A percentile compares a stretch with the other conserved stretches of the same genome.
Evolutionary conservation across 305 asterid species (phyloP).

Genomic region (Fraxinus ornus): DNA sequence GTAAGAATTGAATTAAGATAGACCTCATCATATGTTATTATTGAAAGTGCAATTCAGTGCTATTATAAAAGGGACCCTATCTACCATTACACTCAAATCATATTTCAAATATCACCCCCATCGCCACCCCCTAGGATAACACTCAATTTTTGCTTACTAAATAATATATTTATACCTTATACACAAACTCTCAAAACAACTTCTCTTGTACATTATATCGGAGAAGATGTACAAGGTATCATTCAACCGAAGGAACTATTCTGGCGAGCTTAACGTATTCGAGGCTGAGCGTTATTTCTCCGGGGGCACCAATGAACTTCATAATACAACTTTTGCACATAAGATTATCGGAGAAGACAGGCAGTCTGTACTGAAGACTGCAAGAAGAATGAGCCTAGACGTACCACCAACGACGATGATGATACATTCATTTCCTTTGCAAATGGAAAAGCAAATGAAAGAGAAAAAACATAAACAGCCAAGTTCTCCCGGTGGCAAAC

Average conservation of each 20-base stretch:
- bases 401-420: constrained; percentile 21
- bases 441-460: constrained; percentile 28
- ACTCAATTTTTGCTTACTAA: background rate
- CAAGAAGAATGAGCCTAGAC: constrained; percentile 45
- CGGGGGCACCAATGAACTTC: constrained; percentile 27
- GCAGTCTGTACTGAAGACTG: constrained; percentile 11
- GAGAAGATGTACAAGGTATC: constrained; percentile 36
- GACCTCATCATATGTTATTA: background rate
- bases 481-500: constrained; percentile 50
- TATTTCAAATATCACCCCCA: background rate
- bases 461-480: constrained; percentile 43
- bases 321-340: constrained; percentile 8
- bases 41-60: constrained; percentile 12
- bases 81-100: constrained; percentile 24
- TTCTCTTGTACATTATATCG: background rate
- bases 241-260: constrained; percentile 30
- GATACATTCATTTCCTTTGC: constrained; percentile 25
- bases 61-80: constrained; percentile 21
- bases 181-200: background rate
- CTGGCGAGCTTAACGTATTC: constrained; percentile 50
- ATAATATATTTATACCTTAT: background rate
- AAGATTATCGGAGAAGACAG: constrained; percentile 21
- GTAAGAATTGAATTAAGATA: background rate
- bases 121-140: background rate
- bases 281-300: constrained; percentile 48